A percentile compares a stretch with the other conserved stretches of the same genome.
Conservation (phyloP, 345 rosid genomes). For the Populus deltoides region DNA sequence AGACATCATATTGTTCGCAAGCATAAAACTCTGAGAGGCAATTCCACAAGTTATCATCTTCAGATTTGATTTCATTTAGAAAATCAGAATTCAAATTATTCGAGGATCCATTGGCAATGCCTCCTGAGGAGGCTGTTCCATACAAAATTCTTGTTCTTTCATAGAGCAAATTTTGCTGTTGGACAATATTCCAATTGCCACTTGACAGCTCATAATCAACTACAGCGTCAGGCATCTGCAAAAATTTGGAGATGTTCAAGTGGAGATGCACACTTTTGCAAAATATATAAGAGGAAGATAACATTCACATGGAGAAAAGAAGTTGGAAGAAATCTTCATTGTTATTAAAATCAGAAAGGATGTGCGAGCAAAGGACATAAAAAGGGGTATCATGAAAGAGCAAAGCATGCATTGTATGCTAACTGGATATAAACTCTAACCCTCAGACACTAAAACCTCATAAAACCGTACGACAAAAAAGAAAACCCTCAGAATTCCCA, state of each 20-base stretch:
- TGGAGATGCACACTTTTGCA: slow-evolving; percentile 2
- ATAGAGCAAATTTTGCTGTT: slow-evolving; percentile 90
- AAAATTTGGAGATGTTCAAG: neutral
- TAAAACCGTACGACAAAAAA: neutral
- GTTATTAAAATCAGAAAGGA: neutral
- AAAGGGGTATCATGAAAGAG: neutral
- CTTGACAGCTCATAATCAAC: slow-evolving; percentile 82
- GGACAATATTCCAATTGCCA: slow-evolving; percentile 86
- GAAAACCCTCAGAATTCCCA: too few species aligned
- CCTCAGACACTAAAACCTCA: slow-evolving; percentile 4
- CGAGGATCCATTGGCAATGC: slow-evolving; percentile 34
- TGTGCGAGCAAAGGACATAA: neutral
- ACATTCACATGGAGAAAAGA: neutral
- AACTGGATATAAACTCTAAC: neutral
- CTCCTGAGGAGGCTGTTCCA: slow-evolving; percentile 56
- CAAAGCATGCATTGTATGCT: slow-evolving; percentile 8
- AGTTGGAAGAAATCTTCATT: neutral
- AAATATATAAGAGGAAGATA: neutral
- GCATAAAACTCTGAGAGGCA: slow-evolving; percentile 87
- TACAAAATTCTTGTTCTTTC: slow-evolving; percentile 87
- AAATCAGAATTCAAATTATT: slow-evolving; percentile 31
- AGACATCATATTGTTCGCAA: slow-evolving; percentile 63
- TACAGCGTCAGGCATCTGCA: slow-evolving; percentile 93
- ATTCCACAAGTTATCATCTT: slow-evolving; percentile 75
- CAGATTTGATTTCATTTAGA: slow-evolving; percentile 41